Evolutionary conservation across 495 filamentous ascomycete species (phyloP).

Genomic region (Daldinia grandis): DNA sequence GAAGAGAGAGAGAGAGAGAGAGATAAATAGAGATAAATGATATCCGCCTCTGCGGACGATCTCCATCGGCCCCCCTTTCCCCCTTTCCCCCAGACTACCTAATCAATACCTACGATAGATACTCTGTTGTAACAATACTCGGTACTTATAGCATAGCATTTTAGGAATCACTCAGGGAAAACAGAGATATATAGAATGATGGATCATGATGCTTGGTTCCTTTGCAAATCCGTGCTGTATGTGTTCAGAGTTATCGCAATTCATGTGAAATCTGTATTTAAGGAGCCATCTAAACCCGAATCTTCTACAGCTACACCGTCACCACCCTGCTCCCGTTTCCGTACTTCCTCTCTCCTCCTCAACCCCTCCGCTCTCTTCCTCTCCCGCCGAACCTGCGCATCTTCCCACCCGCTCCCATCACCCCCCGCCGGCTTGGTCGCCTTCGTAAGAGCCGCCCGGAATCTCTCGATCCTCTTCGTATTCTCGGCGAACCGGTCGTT

Average conservation of each 20-base stretch:
- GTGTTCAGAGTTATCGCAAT: not conserved
- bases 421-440: slow-evolving; percentile 42
- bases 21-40: not conserved
- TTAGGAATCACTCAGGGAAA: slow-evolving; percentile 27
- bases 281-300: slow-evolving; percentile 36
- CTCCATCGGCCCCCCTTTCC: not conserved
- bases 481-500: slow-evolving; percentile 84
- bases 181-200: slow-evolving; percentile 42
- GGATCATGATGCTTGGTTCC: slow-evolving; percentile 14
- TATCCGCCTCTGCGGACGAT: not conserved
- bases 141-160: slow-evolving; percentile 41
- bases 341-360: slow-evolving; percentile 52
- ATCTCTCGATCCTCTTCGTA: slow-evolving; percentile 70
- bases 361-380: slow-evolving; percentile 71
- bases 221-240: not conserved
- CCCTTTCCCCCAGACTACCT: not conserved
- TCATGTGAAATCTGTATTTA: slow-evolving; percentile 43
- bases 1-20: not conserved
- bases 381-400: slow-evolving; percentile 62
- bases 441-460: slow-evolving; percentile 55
- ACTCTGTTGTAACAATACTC: slow-evolving; percentile 43
- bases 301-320: slow-evolving; percentile 7
- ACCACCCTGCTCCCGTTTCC: slow-evolving; percentile 14
- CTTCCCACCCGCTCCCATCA: slow-evolving; percentile 61
- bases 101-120: slow-evolving; percentile 3